Percentiles rank a stretch among this genome's conserved stretches.
Evolutionary conservation across 208 protist species (phyloP).

Genomic region (Leishmania turanica): DNA sequence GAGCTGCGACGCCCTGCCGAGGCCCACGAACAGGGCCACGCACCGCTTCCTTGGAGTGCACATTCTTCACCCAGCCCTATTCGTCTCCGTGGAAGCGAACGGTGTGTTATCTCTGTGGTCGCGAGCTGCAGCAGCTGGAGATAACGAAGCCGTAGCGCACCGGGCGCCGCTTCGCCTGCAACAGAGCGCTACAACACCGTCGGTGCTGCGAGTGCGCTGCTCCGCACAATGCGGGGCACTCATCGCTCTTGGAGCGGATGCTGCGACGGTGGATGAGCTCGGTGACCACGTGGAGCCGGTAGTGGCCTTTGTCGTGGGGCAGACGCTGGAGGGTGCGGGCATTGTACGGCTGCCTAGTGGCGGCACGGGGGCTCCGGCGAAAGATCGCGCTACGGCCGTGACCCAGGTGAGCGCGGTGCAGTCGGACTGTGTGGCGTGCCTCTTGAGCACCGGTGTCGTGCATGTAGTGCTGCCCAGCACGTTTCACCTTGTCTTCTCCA

Average conservation of each 20-base stretch:
- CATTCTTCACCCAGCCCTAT: slow-evolving; percentile 7
- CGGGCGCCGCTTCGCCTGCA: not conserved
- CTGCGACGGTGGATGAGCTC: slow-evolving; percentile 12
- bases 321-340: slow-evolving; percentile 31
- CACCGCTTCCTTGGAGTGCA: slow-evolving; percentile 34
- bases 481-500: slow-evolving; percentile 30
- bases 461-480: slow-evolving; percentile 33
- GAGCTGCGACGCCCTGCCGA: not conserved
- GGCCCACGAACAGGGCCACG: not conserved
- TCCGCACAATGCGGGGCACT: slow-evolving; percentile 24
- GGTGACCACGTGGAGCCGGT: slow-evolving; percentile 17
- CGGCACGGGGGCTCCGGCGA: not conserved
- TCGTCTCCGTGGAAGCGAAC: slow-evolving; percentile 40
- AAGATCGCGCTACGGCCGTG: not conserved
- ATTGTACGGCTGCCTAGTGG: slow-evolving; percentile 31
- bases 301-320: slow-evolving; percentile 36
- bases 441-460: slow-evolving; percentile 28
- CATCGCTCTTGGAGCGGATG: slow-evolving; percentile 33
- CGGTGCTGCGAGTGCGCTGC: slow-evolving; percentile 29
- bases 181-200: slow-evolving; percentile 8
- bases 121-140: not conserved
- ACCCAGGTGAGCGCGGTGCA: slow-evolving; percentile 22
- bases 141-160: not conserved
- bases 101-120: slow-evolving; percentile 44
- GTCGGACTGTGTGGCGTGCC: slow-evolving; percentile 24